Conservation (phyloP, 1,284 basidiomycete genomes). For the Ustilago loliicola region DNA sequence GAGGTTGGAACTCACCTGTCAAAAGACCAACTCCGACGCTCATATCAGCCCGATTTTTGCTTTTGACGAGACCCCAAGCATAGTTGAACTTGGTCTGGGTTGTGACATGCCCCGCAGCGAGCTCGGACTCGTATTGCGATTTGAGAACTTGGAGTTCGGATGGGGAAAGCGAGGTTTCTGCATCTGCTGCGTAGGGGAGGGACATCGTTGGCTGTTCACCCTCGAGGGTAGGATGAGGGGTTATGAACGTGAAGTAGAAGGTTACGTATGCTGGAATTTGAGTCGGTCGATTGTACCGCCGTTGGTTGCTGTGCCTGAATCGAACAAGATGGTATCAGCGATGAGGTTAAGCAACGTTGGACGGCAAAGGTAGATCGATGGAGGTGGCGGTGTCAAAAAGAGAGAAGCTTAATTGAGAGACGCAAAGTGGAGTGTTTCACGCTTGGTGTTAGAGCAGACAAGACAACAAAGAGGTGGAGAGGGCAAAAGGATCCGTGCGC, state of each 20-base stretch:
- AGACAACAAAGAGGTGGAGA: neutral
- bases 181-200: conserved; percentile 95
- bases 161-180: conserved; percentile 85
- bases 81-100: conserved; percentile 99
- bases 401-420: neutral
- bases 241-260: neutral
- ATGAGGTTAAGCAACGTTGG: too few relatives aligned
- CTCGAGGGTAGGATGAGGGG: neutral
- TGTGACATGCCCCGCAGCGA: conserved; percentile 83
- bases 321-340: too few relatives aligned
- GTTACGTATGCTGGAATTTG: neutral
- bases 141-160: conserved; percentile 91
- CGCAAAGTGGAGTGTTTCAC: neutral
- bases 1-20: conserved; percentile 82
- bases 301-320: too few relatives aligned
- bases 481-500: conserved; percentile 26
- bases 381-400: neutral
- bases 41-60: conserved; percentile 68
- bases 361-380: neutral
- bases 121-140: conserved; percentile 89
- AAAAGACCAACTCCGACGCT: conserved; percentile 87
- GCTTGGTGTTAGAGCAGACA: neutral
- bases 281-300: too few relatives aligned
- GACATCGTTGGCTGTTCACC: conserved; percentile 50
- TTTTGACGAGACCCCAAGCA: conserved; percentile 79